phyloP scores from a whole-genome alignment of 441 rosid species.

The Adansonia grandidieri region DNA sequence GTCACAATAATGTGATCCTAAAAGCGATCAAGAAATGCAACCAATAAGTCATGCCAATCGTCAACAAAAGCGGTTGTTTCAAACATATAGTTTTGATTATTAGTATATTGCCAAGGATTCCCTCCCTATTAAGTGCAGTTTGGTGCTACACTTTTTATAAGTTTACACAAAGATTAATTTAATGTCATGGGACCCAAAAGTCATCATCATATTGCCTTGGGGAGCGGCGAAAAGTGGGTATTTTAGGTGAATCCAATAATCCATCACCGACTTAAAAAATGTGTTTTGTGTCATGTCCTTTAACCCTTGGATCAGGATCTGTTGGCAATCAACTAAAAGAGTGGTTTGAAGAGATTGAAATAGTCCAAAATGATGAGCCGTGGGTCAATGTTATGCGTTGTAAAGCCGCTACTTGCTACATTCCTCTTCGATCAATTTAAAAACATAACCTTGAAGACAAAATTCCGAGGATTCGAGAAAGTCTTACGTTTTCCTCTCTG shows the following conservation, averaged over 20 bases:
- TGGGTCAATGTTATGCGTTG: not conserved
- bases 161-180: not conserved
- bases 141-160: not conserved
- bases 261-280: not conserved
- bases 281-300: not conserved
- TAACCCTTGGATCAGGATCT: not conserved
- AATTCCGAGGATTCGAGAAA: too few species aligned
- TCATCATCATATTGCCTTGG: not conserved
- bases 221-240: not conserved
- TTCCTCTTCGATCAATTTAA: not conserved
- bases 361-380: not conserved
- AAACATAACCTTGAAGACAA: too few species aligned
- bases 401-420: too few species aligned
- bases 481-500: too few species aligned
- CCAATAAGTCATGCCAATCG: too few species aligned
- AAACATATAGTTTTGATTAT: too few species aligned
- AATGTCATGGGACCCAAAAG: not conserved
- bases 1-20: too few species aligned
- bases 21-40: too few species aligned
- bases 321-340: not conserved
- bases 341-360: not conserved
- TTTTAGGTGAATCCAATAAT: constrained; percentile 1
- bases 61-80: too few species aligned
- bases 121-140: not conserved
- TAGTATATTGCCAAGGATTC: too few species aligned